Percentiles rank a stretch among this genome's conserved stretches.
Conservation (phyloP, 2,329 filamentous ascomycete species). For the Colletotrichum orchidophilum region DNA sequence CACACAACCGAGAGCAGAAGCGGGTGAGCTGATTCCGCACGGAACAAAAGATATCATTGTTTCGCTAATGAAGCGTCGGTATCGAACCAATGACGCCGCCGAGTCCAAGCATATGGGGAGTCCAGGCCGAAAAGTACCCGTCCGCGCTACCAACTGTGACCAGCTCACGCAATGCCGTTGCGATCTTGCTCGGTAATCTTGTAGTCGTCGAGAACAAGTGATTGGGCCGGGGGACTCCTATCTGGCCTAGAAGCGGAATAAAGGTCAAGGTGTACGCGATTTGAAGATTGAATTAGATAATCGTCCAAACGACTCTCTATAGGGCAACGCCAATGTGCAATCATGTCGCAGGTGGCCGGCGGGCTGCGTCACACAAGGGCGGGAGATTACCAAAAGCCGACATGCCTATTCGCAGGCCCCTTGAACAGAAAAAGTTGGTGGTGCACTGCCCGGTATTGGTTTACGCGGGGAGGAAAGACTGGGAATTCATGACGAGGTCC, state of each 20-base stretch:
- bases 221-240: not conserved
- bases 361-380: not conserved
- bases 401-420: not conserved
- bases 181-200: not conserved
- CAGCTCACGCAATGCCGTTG: not conserved
- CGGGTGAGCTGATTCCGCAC: not conserved
- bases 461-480: not conserved
- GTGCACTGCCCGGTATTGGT: not conserved
- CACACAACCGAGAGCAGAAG: not conserved
- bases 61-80: not conserved
- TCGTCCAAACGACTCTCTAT: not conserved
- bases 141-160: not conserved
- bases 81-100: not conserved
- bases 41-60: not conserved
- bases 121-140: not conserved
- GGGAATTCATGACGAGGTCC: not conserved
- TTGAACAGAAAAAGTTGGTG: not conserved
- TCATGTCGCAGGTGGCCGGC: not conserved
- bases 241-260: not conserved
- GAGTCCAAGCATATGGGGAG: not conserved
- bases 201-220: not conserved
- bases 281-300: slow-evolving; percentile 1
- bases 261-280: not conserved
- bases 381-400: not conserved
- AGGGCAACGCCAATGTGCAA: not conserved